These are phyloP conservation scores for Juglanconis oblonga DNA, from an alignment of 2,329 filamentous ascomycete species.

Conservation along the genomic window DNA sequence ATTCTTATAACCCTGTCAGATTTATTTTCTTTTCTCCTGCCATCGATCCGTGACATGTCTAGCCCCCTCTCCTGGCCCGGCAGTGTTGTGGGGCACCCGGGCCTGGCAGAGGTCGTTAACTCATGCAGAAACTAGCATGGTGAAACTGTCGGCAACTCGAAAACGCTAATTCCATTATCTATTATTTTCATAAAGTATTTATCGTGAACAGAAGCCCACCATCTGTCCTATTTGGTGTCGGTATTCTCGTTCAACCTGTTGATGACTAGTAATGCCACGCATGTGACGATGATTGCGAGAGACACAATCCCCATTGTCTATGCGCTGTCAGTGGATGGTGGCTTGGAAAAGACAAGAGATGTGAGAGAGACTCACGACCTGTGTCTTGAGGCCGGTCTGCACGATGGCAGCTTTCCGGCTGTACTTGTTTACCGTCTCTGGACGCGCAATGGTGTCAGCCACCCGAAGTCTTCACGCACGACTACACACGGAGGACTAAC, in stretches of 20 bases:
- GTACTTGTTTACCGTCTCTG: conserved; percentile 74
- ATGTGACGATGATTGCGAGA: conserved; percentile 62
- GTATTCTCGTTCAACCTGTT: conserved; percentile 34
- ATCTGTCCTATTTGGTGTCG: conserved; percentile 10
- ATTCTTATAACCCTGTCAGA: too few species aligned
- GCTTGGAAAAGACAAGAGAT: background rate
- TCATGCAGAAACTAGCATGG: too few species aligned
- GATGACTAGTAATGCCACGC: conserved; percentile 58
- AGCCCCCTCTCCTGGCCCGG: too few species aligned
- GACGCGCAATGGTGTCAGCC: background rate
- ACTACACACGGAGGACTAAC: conserved; percentile 37
- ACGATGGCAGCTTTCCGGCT: conserved; percentile 76
- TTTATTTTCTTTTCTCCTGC: too few species aligned
- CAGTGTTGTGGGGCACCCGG: too few species aligned
- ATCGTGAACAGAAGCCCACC: too few species aligned
- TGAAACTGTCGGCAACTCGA: too few species aligned
- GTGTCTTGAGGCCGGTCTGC: conserved; percentile 91
- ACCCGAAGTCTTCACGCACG: background rate
- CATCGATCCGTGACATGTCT: too few species aligned
- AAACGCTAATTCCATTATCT: too few species aligned
- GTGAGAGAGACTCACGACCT: conserved; percentile 55
- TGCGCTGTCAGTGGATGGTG: background rate
- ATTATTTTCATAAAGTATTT: too few species aligned
- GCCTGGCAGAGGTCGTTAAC: too few species aligned
- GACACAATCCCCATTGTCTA: conserved; percentile 63